These are phyloP conservation scores for Claviceps humidiphila DNA, from an alignment of 2,329 filamentous ascomycete genomes.

Conservation along the genomic window DNA sequence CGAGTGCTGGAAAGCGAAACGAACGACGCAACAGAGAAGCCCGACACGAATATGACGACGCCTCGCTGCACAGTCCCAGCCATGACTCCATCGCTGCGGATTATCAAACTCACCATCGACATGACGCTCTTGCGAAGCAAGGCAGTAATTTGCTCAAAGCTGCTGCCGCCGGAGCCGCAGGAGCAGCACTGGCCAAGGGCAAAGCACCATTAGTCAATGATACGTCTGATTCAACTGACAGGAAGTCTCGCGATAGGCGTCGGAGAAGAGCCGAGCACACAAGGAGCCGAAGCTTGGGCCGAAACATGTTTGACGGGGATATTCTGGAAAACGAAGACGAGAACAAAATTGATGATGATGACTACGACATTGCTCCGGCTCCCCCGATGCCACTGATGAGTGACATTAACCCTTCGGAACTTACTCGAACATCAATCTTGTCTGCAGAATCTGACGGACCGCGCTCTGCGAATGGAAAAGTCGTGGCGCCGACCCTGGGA, in stretches of 20 bases:
- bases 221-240: constrained; percentile 33
- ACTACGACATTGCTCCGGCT: constrained; percentile 28
- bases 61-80: constrained; percentile 33
- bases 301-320: constrained; percentile 34
- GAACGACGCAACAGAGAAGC: constrained; percentile 39
- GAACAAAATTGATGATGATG: not conserved
- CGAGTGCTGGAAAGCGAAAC: constrained; percentile 35
- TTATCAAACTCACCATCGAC: constrained; percentile 20
- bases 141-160: constrained; percentile 31
- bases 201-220: constrained; percentile 22
- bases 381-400: constrained; percentile 84
- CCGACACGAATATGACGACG: constrained; percentile 39
- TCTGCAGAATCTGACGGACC: constrained; percentile 68
- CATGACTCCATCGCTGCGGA: constrained; percentile 32
- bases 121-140: constrained; percentile 31
- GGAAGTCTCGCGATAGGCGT: constrained; percentile 36
- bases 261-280: constrained; percentile 38
- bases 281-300: constrained; percentile 29
- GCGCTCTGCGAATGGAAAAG: constrained; percentile 51
- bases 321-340: constrained; percentile 32
- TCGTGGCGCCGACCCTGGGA: constrained; percentile 32
- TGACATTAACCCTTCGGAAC: constrained; percentile 70
- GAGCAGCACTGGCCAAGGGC: constrained; percentile 22
- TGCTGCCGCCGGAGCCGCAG: constrained; percentile 31
- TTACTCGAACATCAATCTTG: constrained; percentile 77